phyloP scores from a whole-genome alignment of 306 rosid species.

The Oxytropis ochrocephala region DNA sequence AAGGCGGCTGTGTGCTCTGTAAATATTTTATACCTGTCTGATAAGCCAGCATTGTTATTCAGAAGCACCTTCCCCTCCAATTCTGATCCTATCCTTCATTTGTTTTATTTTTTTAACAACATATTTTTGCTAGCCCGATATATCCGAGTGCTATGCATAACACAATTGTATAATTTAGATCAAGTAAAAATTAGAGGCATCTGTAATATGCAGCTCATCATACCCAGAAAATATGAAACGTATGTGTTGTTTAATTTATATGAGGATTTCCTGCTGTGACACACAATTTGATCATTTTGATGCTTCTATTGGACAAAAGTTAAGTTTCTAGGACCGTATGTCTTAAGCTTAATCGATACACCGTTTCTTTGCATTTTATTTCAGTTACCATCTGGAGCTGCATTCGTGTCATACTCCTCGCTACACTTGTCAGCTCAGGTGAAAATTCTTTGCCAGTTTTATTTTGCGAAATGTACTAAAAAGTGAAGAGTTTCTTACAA shows the following conservation, averaged over 20 bases:
- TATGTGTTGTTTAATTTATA: too few species aligned
- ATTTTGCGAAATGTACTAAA: too few species aligned
- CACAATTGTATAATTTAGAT: background rate
- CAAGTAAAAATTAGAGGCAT: background rate
- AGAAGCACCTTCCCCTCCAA: background rate
- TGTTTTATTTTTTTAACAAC: background rate
- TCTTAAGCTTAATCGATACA: slow-evolving; percentile 12
- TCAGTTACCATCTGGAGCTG: slow-evolving; percentile 6
- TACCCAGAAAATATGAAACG: too few species aligned
- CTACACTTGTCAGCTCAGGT: slow-evolving; percentile 21
- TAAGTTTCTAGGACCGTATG: background rate
- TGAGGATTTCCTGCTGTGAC: background rate
- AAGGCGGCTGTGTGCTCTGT: background rate
- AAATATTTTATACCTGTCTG: background rate
- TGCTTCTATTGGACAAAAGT: slow-evolving; percentile 4
- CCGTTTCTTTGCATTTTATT: background rate
- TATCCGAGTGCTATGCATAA: background rate
- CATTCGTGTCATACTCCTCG: slow-evolving; percentile 7
- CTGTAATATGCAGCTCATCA: background rate
- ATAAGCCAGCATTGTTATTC: background rate
- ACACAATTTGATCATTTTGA: background rate
- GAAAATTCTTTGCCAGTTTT: slow-evolving; percentile 11
- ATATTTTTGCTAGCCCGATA: background rate
- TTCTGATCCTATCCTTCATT: background rate
- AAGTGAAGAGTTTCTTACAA: too few species aligned